Evolutionary conservation across 108 stramenopile species (phyloP), one percentile per base, ranked within the genome.

Genomic region (Licmophora abbreviata): DNA sequence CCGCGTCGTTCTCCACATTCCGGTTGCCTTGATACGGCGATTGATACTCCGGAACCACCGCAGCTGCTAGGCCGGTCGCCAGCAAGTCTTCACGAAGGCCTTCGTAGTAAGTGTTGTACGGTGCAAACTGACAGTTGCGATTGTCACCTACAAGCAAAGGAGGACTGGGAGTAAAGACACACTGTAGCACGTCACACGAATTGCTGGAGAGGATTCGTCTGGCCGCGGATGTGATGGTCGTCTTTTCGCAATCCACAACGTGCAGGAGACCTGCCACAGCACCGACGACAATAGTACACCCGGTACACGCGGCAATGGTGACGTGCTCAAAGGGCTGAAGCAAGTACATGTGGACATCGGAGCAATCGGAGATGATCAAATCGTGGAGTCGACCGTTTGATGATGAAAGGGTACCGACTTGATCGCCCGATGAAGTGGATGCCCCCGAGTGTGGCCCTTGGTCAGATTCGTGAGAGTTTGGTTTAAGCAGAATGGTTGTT

Each of bases 271-370:
- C 92, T 10, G 94, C 89, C 1, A 90, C 92, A 24, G 92, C 92
- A n/a, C 94, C 94, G n/a, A 95, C 64, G 33, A 95, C 94, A 33
- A 95, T 88, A n/a, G 94, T 95, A 54, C 94, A 93, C 46, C 86
- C 90, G 4, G 85, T 83, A 54, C 90, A 92, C 4, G 77, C 84
- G 4, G 85, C 68, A 27, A 95, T 81, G 2, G 86, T 91, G 3
- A 85, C 94, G 38, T 88, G 85, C 44, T 92, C 82, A 33, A 93
- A 90, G 4, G 94, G 84, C 36, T 81, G 86, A 17, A 95, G 81
- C 18, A 95, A 67, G 59, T 95, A 95, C 52, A 95, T 75, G 68
- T 95, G 85, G 6, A 77, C 79, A 48, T 93, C 91, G 3, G 81
- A 84, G 60, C 94, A 95, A 57, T 87, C 76, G 5, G 84, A 66